A percentile compares a stretch with the other conserved stretches of the same genome.
Conservation (phyloP, 1,284 basidiomycete species). For the Marasmius sp. region DNA sequence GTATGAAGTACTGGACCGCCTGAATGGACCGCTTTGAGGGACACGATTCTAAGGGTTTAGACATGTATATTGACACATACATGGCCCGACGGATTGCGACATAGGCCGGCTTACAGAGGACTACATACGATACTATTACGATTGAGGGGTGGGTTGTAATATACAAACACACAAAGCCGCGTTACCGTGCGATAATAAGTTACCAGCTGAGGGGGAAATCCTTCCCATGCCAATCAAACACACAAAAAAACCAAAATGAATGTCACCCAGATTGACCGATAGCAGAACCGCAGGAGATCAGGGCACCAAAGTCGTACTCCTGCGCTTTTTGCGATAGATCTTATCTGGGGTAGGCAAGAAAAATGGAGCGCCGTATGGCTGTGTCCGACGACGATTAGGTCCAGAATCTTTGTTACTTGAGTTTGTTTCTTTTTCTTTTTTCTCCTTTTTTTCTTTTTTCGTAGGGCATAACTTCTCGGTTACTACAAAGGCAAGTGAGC, state of each 20-base stretch:
- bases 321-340: background rate
- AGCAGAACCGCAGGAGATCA: background rate
- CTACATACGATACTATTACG: background rate
- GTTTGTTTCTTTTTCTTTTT: background rate
- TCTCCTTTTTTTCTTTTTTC: background rate
- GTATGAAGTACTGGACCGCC: conserved; percentile 17
- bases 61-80: too few relatives aligned
- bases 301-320: background rate
- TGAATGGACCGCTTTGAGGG: too few relatives aligned
- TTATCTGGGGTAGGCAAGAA: background rate
- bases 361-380: background rate
- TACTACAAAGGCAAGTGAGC: too few relatives aligned
- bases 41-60: too few relatives aligned
- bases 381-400: background rate
- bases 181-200: too few relatives aligned
- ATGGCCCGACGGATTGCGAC: too few relatives aligned
- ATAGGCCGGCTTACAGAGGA: background rate
- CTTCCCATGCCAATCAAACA: too few relatives aligned
- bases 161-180: too few relatives aligned
- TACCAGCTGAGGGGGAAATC: too few relatives aligned
- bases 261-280: too few relatives aligned
- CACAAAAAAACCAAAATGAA: too few relatives aligned
- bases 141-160: background rate
- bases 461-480: background rate
- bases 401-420: background rate